These are phyloP conservation scores for Lolium multiflorum DNA, from an alignment of 176 grass and related monocot species.

Conservation along the genomic window DNA sequence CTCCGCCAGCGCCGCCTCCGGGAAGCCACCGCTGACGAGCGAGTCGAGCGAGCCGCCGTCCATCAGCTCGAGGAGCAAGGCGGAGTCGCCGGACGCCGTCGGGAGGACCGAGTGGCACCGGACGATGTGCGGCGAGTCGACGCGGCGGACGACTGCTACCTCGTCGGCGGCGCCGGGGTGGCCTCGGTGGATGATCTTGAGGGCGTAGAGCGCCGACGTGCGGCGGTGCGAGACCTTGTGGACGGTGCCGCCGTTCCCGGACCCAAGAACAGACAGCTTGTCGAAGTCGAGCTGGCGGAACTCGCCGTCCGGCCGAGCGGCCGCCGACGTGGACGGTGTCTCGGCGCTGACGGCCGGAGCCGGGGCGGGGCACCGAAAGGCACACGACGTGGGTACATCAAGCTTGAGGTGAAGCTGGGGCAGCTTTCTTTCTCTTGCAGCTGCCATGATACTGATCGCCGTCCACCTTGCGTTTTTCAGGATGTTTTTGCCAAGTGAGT, in stretches of 20 bases:
- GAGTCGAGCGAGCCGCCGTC: conserved; percentile 45
- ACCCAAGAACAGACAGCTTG: conserved; percentile 40
- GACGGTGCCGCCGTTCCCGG: conserved; percentile 56
- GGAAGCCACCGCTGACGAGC: not conserved
- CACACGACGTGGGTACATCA: not conserved
- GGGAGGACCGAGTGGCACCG: conserved; percentile 13
- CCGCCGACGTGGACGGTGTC: not conserved
- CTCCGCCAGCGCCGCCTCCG: not conserved
- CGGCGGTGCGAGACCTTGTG: conserved; percentile 63
- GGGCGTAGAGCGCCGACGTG: conserved; percentile 51
- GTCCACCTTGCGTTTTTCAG: no score
- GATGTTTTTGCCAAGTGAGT: not conserved
- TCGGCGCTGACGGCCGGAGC: not conserved
- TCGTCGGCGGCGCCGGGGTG: conserved; percentile 11
- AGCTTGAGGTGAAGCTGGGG: conserved; percentile 25
- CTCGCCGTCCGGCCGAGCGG: conserved; percentile 22
- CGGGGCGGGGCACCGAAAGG: not conserved
- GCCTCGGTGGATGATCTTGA: conserved; percentile 43
- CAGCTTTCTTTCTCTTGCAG: not conserved
- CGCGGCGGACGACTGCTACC: not conserved
- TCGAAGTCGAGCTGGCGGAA: conserved; percentile 40
- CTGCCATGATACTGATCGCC: conserved; percentile 13
- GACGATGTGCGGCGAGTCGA: conserved; percentile 24
- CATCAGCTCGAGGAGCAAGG: conserved; percentile 43
- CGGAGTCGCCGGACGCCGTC: conserved; percentile 20